Evolutionary conservation across 768 basidiomycete genomes (phyloP), one percentile per base, ranked within the genome.

Genomic region (Megacollybia marginata): DNA sequence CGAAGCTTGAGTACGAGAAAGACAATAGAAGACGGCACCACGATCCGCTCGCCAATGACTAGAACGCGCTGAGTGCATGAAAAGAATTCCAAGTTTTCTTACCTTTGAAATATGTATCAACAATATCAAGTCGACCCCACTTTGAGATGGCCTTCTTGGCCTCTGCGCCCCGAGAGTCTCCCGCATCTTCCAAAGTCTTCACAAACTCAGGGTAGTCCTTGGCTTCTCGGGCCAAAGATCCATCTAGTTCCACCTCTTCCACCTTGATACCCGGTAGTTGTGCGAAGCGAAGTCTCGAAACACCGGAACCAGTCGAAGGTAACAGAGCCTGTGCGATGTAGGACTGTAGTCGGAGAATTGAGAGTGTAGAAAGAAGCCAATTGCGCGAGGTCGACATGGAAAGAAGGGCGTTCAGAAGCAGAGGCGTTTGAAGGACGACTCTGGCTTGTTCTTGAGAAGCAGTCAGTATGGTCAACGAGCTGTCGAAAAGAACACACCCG

Each of bases 21-120:
- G 20, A 96, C 89, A 54, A 97, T 86, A 0, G 95, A 82, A 2
- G 87, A 86, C 0, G 95, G 93, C 0, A 89, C 87, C 33, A 98
- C 80, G 33, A 86, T 66, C 13, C 83, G 83, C 67, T 99, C 96
- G 48, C 90, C 95, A 52, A 92, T 88, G 47, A 99, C 93, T 92
- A 50, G 8, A 40, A 16, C 40, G 34, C 42, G 42, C 28, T 13
- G 13, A 18, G 16, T 42, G 34, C 16, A 50, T 28, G 46, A 34
- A 18, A 43, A 18, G 34, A 20, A 34, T n/a, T n/a, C n/a, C n/a
- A 20, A 28, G 15, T 6, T 13, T 15, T 4, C 73, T 33, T 47
- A 92, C 92, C 92, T 74, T 88, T 88, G 76, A 96, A 97, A 11
- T 76, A 68, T 18, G 87, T 85, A 61, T 88, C 84, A 16, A 89